Percentiles rank a stretch among this genome's conserved stretches.
Conservation (phyloP, 805 yeast species). For the Kazachstania psychrophila region DNA sequence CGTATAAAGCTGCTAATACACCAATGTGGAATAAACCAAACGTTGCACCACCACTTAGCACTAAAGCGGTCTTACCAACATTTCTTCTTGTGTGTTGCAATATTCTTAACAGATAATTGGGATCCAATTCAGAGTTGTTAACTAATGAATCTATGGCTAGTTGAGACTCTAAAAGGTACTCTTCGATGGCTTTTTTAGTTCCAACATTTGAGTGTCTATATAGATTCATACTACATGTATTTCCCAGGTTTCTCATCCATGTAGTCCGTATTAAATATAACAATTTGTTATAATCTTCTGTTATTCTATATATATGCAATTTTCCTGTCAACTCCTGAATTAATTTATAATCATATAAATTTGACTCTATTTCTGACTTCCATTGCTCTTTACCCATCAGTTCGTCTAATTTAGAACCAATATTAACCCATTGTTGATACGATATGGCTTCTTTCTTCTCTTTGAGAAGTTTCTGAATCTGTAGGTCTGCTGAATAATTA, state of each 20-base stretch:
- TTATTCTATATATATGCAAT: slow-evolving; percentile 48
- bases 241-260: slow-evolving; percentile 78
- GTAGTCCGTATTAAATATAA: slow-evolving; percentile 73
- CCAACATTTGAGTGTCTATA: slow-evolving; percentile 78
- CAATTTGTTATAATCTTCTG: slow-evolving; percentile 49
- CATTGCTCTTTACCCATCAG: slow-evolving; percentile 57
- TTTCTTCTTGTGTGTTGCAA: slow-evolving; percentile 81
- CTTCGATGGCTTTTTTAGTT: slow-evolving; percentile 75
- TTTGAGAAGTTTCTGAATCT: slow-evolving; percentile 31
- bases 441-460: slow-evolving; percentile 43
- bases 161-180: slow-evolving; percentile 72
- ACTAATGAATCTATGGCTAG: slow-evolving; percentile 26
- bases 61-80: slow-evolving; percentile 88
- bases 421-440: slow-evolving; percentile 58
- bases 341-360: slow-evolving; percentile 64
- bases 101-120: slow-evolving; percentile 62
- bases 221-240: slow-evolving; percentile 71
- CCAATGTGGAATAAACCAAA: slow-evolving; percentile 92
- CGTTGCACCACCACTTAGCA: slow-evolving; percentile 93
- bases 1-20: slow-evolving; percentile 69
- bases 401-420: slow-evolving; percentile 55
- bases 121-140: slow-evolving; percentile 41
- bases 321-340: slow-evolving; percentile 45
- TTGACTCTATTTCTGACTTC: slow-evolving; percentile 55
- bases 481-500: slow-evolving; percentile 27